Evolutionary conservation across 1,284 basidiomycete species (phyloP).

Genomic region (Moesziomyces globuligerus): DNA sequence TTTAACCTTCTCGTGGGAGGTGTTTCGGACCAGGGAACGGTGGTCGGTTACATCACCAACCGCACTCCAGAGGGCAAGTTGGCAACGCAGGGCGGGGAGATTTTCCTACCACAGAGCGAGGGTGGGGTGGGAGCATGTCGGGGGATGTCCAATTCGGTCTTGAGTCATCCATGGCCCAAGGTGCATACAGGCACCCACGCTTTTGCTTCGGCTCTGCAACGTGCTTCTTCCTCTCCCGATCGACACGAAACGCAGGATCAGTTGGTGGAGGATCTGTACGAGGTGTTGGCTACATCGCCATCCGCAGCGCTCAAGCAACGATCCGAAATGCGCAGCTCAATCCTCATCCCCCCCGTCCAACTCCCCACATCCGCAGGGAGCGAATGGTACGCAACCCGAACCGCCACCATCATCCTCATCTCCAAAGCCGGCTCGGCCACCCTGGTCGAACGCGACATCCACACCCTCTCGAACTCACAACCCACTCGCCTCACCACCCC

Average conservation of each 20-base stretch:
- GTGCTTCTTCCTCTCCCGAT: not conserved
- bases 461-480: not conserved
- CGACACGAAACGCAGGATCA: conserved; percentile 3
- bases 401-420: conserved; percentile 40
- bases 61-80: conserved; percentile 19
- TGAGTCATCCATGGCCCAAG: conserved; percentile 39
- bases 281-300: conserved; percentile 34
- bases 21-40: not conserved
- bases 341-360: conserved; percentile 40
- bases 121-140: not conserved
- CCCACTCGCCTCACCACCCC: too few relatives aligned
- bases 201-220: conserved; percentile 8
- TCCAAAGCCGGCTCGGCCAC: conserved; percentile 16
- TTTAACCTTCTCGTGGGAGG: conserved; percentile 56
- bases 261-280: conserved; percentile 26
- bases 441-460: conserved; percentile 38
- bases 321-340: conserved; percentile 29
- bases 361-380: not conserved
- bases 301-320: conserved; percentile 9
- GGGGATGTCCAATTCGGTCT: conserved; percentile 41
- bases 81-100: too few relatives aligned
- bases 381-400: conserved; percentile 51
- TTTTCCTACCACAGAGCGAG: not conserved
- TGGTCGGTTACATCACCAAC: conserved; percentile 39
- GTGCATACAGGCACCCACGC: conserved; percentile 13